Evolutionary conservation across 148 eudicot genomes (phyloP), one percentile per base, ranked within the genome.

Genomic region (Amaranthus palmeri): DNA sequence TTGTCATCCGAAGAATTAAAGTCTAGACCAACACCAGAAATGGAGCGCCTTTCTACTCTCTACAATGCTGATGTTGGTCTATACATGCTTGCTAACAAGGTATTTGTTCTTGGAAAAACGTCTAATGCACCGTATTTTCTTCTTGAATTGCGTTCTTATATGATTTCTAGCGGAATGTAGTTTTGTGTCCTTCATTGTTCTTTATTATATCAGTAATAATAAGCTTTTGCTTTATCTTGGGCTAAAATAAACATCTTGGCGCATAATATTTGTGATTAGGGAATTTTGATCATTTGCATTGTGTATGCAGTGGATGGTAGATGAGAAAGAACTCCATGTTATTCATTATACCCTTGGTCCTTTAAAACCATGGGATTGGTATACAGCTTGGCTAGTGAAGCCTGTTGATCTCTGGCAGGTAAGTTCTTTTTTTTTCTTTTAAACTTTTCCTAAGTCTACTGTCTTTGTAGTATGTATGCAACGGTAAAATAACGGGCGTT

Each of bases 341-440:
- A 91, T 95, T 76, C 99, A 95, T 72, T 95, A 95, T 79, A 95
- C 98, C 46, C 96, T 95, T 65, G 98, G 98, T 25, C 98, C 98
- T 49, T 88, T 95, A 63, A 95, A 95, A 77, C 98, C 98, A 71
- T 95, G 98, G 98, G 98, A 95, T 81, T 95, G 98, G 98, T 95
- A 97, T 97, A 91, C 97, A 64, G 85, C 97, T 67, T 95, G 98
- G 98, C 90, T 95, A 74, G 83, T 95, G 72, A 95, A 91, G 62
- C 98, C 98, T 70, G 98, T 95, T 72, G 98, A 95, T 79, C 88
- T 83, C 63, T 95, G 98, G 98, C 98, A 95, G 98, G 98, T 95
- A 86, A 46, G 43, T 68, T 43, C 69, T 57, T 56, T 7, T 4
- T 9, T 65, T 12, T 58, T 58, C 12, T 58, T 61, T 65, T n/a